Conservation (phyloP, 306 rosid genomes). For the Prunus fruticosa region DNA sequence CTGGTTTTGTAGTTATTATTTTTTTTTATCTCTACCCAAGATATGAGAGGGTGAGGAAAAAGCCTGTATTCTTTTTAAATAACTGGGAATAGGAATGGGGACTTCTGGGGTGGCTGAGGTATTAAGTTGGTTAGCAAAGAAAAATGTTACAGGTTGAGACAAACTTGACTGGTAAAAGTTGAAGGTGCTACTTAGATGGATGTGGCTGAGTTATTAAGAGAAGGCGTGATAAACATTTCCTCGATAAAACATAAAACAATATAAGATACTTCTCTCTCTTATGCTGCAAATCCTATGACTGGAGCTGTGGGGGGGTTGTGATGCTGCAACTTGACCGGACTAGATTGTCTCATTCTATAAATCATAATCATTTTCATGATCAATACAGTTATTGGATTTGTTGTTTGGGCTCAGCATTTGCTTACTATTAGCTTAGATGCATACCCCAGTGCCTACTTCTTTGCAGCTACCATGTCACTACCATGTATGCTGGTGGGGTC, state of each 20-base stretch:
- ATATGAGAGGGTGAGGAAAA: background rate
- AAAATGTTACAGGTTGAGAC: background rate
- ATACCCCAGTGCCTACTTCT: background rate
- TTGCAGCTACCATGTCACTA: conserved; percentile 6
- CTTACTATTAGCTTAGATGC: conserved; percentile 7
- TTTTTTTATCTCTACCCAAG: background rate
- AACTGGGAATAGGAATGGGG: background rate
- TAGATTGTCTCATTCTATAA: background rate
- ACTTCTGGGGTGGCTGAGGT: background rate
- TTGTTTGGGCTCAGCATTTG: conserved; percentile 10
- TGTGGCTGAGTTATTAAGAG: background rate
- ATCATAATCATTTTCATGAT: too few species aligned
- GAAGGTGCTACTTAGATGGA: background rate
- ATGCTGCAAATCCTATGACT: background rate
- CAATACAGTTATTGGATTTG: conserved; percentile 4
- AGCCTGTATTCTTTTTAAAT: background rate
- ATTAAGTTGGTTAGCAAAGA: background rate
- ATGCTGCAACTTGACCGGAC: background rate
- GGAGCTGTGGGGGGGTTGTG: background rate
- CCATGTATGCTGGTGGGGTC: background rate
- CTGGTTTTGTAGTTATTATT: background rate
- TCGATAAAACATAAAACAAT: background rate
- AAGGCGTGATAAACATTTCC: background rate
- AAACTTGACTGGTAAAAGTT: background rate
- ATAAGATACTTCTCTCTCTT: background rate